Evolutionary conservation across 305 asterid genomes (phyloP), one percentile per base, ranked within the genome.

Genomic region (Caryopteris hybrid): DNA sequence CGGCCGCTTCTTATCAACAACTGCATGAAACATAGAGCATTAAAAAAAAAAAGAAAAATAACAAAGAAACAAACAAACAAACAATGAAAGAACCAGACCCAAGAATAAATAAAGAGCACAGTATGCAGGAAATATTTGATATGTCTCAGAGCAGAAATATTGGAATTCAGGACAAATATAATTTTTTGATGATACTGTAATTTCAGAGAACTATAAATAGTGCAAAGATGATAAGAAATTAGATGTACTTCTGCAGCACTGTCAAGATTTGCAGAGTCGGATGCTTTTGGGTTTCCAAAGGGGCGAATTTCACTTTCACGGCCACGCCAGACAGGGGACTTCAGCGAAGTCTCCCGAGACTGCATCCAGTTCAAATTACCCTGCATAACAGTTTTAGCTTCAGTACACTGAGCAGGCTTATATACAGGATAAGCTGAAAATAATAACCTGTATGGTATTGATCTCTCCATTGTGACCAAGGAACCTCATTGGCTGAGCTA

Each of bases 331-430:
- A 94, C 98, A 56, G 99, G 85, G 60, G 99, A 94, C 76, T 86
- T 86, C 66, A 94, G 70, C 52, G 98, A 89, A 73, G 98, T 45
- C 85, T 94, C 99, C 73, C 99, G 84, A 66, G 99, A 94, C 79
- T 81, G 98, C 99, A 94, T 94, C 99, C 99, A 94, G 82, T 94
- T 94, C 87, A 91, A 84, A 80, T 94, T 94, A 41, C 99, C 99
- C 99, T 94, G 86, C 65, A 82, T 21, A 57, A 67, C 22, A 43
- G n/a, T 50, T 71, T 65, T 56, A 51, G 58, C 46, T 42, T 79
- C 56, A 72, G 78, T 62, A 74, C 55, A 77, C 56, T n/a, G 57
- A 78, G 64, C 78, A 70, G 10, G 53, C 36, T 21, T 34, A 41
- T 33, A 36, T 51, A 39, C 54, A 58, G 65, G 66, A 55, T 45